Percentiles rank a stretch among this genome's conserved stretches.
Evolutionary conservation across 2,329 filamentous ascomycete genomes (phyloP).

Genomic region (Cladosporium phlei): DNA sequence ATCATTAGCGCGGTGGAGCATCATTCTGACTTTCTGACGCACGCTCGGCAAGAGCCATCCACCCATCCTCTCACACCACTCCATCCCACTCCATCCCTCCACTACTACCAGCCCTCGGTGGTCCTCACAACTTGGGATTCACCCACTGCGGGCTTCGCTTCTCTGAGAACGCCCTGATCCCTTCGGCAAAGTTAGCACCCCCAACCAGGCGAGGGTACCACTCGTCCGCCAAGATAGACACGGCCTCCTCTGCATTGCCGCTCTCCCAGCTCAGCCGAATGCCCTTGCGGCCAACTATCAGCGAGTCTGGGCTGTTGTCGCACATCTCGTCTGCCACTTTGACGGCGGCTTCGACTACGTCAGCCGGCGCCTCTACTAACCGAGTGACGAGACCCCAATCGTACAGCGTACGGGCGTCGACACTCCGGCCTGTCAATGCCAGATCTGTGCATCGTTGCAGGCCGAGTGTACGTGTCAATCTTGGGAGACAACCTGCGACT

Average conservation of each 20-base stretch:
- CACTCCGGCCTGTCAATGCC: conserved; percentile 43
- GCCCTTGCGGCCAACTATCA: conserved; percentile 39
- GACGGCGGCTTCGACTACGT: conserved; percentile 36
- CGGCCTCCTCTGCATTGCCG: conserved; percentile 38
- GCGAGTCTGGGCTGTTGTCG: conserved; percentile 35
- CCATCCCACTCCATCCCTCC: conserved; percentile 9
- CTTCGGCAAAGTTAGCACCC: conserved; percentile 48
- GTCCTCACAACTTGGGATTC: conserved; percentile 45
- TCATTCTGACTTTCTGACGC: too few species aligned
- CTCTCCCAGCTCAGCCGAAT: conserved; percentile 39
- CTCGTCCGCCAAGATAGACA: conserved; percentile 38
- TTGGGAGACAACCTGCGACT: conserved; percentile 49
- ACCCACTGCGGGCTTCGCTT: conserved; percentile 49
- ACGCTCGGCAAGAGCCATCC: not conserved
- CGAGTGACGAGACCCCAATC: conserved; percentile 36
- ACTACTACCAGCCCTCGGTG: too few species aligned
- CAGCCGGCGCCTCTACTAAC: conserved; percentile 27
- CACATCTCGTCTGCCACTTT: conserved; percentile 35
- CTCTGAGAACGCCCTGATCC: conserved; percentile 48
- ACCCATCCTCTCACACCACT: not conserved
- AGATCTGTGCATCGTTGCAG: conserved; percentile 47
- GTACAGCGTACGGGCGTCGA: conserved; percentile 41
- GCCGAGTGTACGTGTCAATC: conserved; percentile 47
- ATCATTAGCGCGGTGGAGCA: not conserved
- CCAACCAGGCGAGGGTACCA: conserved; percentile 39